Evolutionary conservation across 345 rosid species (phyloP).

Genomic region (Populus davidiana): DNA sequence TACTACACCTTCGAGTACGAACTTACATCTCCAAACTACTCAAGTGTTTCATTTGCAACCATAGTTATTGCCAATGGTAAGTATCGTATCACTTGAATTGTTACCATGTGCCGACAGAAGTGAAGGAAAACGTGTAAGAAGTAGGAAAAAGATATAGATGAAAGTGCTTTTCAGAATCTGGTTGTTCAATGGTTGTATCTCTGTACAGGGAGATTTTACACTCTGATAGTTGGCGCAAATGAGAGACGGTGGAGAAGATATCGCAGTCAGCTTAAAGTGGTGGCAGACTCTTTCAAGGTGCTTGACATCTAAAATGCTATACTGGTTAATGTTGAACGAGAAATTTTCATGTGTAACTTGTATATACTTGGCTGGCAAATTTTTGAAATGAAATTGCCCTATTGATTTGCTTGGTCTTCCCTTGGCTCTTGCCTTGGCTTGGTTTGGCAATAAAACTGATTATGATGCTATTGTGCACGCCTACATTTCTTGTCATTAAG

Average conservation of each 20-base stretch:
- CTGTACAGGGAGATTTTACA: slow-evolving; percentile 8
- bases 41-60: too few species aligned
- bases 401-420: too few species aligned
- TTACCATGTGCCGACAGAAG: background rate
- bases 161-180: background rate
- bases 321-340: background rate
- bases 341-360: background rate
- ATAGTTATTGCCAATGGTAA: slow-evolving; percentile 43
- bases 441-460: background rate
- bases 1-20: slow-evolving; percentile 75
- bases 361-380: background rate
- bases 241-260: slow-evolving; percentile 14
- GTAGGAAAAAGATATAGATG: background rate
- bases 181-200: background rate
- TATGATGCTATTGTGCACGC: too few species aligned
- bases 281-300: slow-evolving; percentile 20
- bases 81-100: background rate
- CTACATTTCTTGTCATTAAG: too few species aligned
- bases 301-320: background rate
- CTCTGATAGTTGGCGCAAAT: slow-evolving; percentile 20
- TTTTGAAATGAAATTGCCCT: background rate
- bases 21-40: slow-evolving; percentile 67
- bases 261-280: slow-evolving; percentile 6
- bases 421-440: background rate
- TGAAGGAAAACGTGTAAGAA: background rate